Evolutionary conservation across 257 asterid species (phyloP).

Genomic region (Fraxinus pennsylvanica): DNA sequence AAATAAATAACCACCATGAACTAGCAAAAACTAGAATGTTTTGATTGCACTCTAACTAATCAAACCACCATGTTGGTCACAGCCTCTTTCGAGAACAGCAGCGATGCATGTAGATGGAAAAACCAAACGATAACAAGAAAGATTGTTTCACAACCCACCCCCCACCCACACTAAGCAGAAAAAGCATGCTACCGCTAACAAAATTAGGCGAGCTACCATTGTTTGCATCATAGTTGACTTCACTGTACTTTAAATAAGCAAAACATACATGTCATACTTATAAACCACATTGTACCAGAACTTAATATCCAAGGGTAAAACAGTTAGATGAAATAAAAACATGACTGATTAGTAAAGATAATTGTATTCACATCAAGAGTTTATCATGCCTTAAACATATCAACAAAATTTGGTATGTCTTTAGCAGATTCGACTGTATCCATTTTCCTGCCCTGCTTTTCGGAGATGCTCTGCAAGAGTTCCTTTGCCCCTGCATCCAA

Average conservation of each 20-base stretch:
- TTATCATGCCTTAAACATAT: constrained; percentile 54
- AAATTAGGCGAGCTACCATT: not conserved
- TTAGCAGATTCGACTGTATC: constrained; percentile 76
- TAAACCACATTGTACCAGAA: constrained; percentile 6
- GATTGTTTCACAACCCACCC: not conserved
- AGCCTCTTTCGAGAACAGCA: not conserved
- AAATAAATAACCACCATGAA: no score
- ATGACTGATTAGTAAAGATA: not conserved
- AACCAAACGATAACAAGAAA: not conserved
- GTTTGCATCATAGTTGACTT: not conserved
- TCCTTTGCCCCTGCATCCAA: constrained; percentile 85
- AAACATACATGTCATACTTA: not conserved
- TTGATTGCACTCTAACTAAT: not conserved
- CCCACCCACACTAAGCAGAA: not conserved
- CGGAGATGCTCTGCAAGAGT: constrained; percentile 85
- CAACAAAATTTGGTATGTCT: constrained; percentile 73
- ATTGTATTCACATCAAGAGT: not conserved
- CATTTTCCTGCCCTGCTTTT: constrained; percentile 97
- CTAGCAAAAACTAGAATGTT: no score
- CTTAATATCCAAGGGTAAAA: constrained; percentile 1
- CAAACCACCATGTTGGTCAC: not conserved
- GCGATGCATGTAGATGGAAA: not conserved
- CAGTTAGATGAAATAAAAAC: not conserved
- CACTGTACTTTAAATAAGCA: not conserved
- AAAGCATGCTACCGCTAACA: not conserved